Percentiles rank a stretch among this genome's conserved stretches.
Evolutionary conservation across 331 rosid genomes (phyloP).

Genomic region (Dryas integrifolia): DNA sequence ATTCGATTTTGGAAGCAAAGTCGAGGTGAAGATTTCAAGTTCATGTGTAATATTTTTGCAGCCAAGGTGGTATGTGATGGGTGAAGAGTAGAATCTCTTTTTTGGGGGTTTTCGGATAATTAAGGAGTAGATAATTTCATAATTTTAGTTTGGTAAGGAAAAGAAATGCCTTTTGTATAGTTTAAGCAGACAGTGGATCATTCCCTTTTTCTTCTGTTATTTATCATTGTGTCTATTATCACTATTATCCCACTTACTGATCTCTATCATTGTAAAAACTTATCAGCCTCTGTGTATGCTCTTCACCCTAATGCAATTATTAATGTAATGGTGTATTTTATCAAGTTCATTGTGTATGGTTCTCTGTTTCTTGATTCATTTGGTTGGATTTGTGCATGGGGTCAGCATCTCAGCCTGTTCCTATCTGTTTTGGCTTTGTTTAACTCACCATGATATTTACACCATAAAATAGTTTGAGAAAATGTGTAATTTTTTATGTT

Average conservation of each 20-base stretch:
- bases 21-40: slow-evolving; percentile 2
- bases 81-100: slow-evolving; percentile 42
- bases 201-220: slow-evolving; percentile 8
- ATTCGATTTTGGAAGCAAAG: slow-evolving; percentile 37
- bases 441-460: too few species aligned
- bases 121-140: background rate
- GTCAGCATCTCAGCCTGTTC: too few species aligned
- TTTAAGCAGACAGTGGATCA: slow-evolving; percentile 25
- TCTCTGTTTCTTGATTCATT: background rate
- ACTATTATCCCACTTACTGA: slow-evolving; percentile 25
- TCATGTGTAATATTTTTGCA: slow-evolving; percentile 39
- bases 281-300: slow-evolving; percentile 15
- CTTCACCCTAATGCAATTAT: slow-evolving; percentile 27
- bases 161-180: slow-evolving; percentile 26
- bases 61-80: slow-evolving; percentile 15
- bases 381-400: background rate
- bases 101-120: slow-evolving; percentile 25
- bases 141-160: slow-evolving; percentile 17
- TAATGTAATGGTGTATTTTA: slow-evolving; percentile 21
- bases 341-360: background rate
- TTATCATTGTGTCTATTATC: slow-evolving; percentile 24
- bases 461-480: too few species aligned
- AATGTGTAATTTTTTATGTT: too few species aligned
- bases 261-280: slow-evolving; percentile 41
- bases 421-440: too few species aligned